Evolutionary conservation across 345 rosid genomes (phyloP).

Genomic region (Corchorus olitorius): DNA sequence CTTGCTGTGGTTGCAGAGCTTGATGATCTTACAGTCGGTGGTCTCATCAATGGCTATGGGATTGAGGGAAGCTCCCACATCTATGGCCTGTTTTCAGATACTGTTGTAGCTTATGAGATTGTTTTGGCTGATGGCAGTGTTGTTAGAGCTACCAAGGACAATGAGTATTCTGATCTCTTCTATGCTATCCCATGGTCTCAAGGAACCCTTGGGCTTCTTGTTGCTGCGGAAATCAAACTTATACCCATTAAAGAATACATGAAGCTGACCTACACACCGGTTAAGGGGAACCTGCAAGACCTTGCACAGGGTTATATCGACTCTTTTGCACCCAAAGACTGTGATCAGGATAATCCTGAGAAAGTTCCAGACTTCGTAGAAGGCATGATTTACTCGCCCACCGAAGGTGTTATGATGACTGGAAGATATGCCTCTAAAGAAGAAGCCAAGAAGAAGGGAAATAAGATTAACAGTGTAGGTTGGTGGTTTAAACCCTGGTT

Average conservation of each 20-base stretch:
- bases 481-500: constrained; percentile 99
- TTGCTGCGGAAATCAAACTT: constrained; percentile 89
- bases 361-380: constrained; percentile 98
- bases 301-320: constrained; percentile 84
- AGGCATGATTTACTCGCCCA: constrained; percentile 75
- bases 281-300: constrained; percentile 63
- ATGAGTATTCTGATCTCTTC: constrained; percentile 87
- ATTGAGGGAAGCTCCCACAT: constrained; percentile 99
- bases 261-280: constrained; percentile 91
- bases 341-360: constrained; percentile 68
- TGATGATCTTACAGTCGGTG: constrained; percentile 98
- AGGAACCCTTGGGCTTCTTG: constrained; percentile 96
- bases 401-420: constrained; percentile 88
- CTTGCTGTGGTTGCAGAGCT: constrained; percentile 99
- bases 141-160: constrained; percentile 93
- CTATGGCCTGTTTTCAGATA: constrained; percentile 93
- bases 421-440: constrained; percentile 90
- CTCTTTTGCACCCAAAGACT: constrained; percentile 90
- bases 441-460: constrained; percentile 93
- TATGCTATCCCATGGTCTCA: constrained; percentile 98
- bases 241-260: constrained; percentile 89
- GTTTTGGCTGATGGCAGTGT: constrained; percentile 85
- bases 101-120: constrained; percentile 94
- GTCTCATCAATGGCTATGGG: constrained; percentile 98
- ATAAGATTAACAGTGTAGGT: constrained; percentile 76